Conservation (phyloP, 345 rosid genomes). For the Hirschfeldia incana region DNA sequence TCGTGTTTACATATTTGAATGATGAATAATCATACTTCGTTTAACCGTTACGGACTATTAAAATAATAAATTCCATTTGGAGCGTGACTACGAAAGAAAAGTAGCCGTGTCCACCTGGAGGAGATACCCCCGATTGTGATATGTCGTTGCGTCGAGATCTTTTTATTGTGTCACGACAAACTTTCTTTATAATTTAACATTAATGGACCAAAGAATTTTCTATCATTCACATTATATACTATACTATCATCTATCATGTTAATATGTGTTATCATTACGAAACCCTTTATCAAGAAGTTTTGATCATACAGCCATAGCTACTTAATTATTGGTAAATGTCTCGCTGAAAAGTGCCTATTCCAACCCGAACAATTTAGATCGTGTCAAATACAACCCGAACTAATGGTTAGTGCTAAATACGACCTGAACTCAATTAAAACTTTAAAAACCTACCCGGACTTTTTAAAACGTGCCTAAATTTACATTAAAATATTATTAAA, state of each 20-base stretch:
- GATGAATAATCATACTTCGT: neutral
- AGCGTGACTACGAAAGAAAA: neutral
- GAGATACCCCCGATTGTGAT: constrained; percentile 3
- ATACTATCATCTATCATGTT: constrained; percentile 2
- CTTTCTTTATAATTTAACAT: neutral
- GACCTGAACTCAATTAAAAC: too few relatives aligned
- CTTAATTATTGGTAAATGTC: neutral
- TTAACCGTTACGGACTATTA: neutral
- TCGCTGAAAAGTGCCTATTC: too few relatives aligned
- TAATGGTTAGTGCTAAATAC: too few relatives aligned
- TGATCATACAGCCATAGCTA: neutral
- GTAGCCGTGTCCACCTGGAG: constrained; percentile 24
- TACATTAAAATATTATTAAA: too few relatives aligned
- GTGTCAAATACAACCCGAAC: too few relatives aligned
- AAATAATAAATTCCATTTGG: constrained; percentile 1
- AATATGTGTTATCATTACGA: constrained; percentile 6
- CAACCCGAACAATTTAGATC: too few relatives aligned
- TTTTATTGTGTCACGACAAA: neutral
- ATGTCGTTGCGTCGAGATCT: constrained; percentile 6
- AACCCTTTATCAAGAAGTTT: neutral
- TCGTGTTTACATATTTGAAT: constrained; percentile 7
- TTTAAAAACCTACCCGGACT: too few relatives aligned
- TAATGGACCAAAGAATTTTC: neutral
- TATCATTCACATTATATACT: neutral
- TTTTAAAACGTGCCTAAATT: too few relatives aligned